A percentile compares a stretch with the other conserved stretches of the same genome.
Evolutionary conservation across 2,329 filamentous ascomycete genomes (phyloP).

Genomic region (Beauveria caledonica): DNA sequence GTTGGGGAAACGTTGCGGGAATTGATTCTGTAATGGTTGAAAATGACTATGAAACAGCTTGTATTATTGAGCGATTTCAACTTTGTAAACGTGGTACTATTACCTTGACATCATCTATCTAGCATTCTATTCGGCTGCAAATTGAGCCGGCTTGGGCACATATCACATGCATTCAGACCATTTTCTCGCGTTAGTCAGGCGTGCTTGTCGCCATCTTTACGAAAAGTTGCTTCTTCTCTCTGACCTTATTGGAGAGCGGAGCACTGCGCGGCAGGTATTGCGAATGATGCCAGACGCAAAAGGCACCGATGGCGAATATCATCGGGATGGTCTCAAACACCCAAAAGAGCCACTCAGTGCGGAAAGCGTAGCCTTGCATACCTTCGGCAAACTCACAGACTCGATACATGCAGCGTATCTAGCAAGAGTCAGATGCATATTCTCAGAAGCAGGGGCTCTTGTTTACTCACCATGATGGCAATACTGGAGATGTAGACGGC

Average conservation of each 20-base stretch:
- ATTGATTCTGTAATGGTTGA: background rate
- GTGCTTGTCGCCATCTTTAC: background rate
- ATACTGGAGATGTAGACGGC: conserved; percentile 36
- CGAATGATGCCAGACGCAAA: conserved; percentile 41
- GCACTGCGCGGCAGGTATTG: conserved; percentile 24
- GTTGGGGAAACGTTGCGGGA: conserved; percentile 5
- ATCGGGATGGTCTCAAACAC: conserved; percentile 42
- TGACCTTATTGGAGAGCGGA: background rate
- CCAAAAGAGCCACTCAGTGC: conserved; percentile 45
- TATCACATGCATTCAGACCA: background rate
- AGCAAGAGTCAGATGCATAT: background rate
- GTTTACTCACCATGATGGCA: conserved; percentile 33
- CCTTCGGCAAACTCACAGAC: conserved; percentile 44
- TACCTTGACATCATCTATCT: background rate
- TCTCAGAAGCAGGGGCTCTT: background rate
- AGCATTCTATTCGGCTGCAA: background rate
- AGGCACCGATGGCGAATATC: conserved; percentile 36
- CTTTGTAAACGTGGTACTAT: background rate
- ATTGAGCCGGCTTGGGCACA: background rate
- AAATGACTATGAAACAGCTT: background rate
- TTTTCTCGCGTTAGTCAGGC: background rate
- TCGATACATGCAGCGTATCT: conserved; percentile 45
- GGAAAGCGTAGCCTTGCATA: conserved; percentile 40
- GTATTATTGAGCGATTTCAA: background rate
- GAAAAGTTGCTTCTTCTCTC: background rate